Conservation (phyloP, 73 alveolate species). For the Tetrahymena malaccensis region DNA sequence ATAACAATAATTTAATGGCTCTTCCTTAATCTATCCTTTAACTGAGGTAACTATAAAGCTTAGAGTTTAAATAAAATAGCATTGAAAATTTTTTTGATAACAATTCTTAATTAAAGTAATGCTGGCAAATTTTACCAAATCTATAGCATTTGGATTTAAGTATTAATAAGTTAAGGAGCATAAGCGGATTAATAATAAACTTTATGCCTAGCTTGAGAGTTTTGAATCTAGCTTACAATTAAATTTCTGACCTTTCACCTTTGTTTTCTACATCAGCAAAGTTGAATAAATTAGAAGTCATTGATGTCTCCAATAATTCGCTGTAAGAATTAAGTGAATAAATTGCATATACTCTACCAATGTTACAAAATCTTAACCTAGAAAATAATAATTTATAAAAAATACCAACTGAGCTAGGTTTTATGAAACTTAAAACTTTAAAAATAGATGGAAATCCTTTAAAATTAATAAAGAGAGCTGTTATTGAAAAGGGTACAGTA, state of each 20-base stretch:
- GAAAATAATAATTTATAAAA: slow-evolving; percentile 14
- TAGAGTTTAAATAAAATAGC: slow-evolving; percentile 23
- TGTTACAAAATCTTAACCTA: slow-evolving; percentile 14
- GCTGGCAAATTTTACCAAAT: neutral
- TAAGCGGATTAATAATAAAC: neutral
- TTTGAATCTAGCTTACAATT: neutral
- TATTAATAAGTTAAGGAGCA: neutral
- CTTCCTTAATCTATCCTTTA: neutral
- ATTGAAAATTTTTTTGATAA: neutral
- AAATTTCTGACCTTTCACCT: neutral
- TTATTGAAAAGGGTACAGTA: slow-evolving; percentile 33
- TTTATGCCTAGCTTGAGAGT: neutral
- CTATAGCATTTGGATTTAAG: neutral
- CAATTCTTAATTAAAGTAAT: neutral
- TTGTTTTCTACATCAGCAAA: neutral
- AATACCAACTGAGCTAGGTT: slow-evolving; percentile 34
- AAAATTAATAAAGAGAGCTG: slow-evolving; percentile 15
- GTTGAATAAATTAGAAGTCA: neutral
- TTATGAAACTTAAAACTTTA: slow-evolving; percentile 25
- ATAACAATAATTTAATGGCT: neutral
- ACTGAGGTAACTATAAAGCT: neutral
- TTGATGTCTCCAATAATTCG: slow-evolving; percentile 21
- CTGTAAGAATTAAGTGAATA: slow-evolving; percentile 12
- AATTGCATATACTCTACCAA: slow-evolving; percentile 10
- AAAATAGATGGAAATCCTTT: slow-evolving; percentile 37